These are phyloP conservation scores for Umbelopsis vinacea DNA, from an alignment of 192 early-diverging fungal genomes.

Conservation along the genomic window DNA sequence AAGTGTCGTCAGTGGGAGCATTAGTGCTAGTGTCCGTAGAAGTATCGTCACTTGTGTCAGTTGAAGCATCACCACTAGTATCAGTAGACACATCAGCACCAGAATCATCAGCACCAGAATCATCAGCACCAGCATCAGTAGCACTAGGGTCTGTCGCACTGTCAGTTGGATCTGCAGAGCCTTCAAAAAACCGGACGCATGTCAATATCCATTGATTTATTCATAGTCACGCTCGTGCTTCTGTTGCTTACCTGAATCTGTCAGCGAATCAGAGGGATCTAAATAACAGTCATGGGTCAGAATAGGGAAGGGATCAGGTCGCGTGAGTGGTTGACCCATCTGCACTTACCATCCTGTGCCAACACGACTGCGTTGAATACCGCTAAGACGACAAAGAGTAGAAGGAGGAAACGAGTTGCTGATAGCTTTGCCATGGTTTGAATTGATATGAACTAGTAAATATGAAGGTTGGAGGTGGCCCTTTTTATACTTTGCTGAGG, in stretches of 20 bases:
- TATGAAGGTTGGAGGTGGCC: neutral
- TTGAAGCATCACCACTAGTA: neutral
- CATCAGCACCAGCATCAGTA: neutral
- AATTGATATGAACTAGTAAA: neutral
- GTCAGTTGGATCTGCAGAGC: neutral
- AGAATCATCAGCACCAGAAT: neutral
- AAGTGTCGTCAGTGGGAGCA: neutral
- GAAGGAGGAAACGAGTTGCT: neutral
- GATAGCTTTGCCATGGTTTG: conserved; percentile 2
- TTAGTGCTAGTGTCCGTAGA: neutral
- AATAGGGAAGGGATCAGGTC: neutral
- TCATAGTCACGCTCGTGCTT: neutral
- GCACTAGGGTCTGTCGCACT: neutral
- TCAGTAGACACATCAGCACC: neutral
- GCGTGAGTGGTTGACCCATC: neutral
- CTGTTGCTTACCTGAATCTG: neutral
- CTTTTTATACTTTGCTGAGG: neutral
- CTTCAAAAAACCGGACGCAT: neutral
- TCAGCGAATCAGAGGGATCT: neutral
- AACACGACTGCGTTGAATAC: neutral
- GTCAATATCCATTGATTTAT: too few relatives aligned
- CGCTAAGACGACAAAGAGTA: neutral
- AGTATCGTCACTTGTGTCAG: too few relatives aligned
- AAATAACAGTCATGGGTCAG: neutral
- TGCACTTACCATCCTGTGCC: conserved; percentile 3